Conservation (phyloP, 768 basidiomycete species). For the Macrolepiota fuliginosa region DNA sequence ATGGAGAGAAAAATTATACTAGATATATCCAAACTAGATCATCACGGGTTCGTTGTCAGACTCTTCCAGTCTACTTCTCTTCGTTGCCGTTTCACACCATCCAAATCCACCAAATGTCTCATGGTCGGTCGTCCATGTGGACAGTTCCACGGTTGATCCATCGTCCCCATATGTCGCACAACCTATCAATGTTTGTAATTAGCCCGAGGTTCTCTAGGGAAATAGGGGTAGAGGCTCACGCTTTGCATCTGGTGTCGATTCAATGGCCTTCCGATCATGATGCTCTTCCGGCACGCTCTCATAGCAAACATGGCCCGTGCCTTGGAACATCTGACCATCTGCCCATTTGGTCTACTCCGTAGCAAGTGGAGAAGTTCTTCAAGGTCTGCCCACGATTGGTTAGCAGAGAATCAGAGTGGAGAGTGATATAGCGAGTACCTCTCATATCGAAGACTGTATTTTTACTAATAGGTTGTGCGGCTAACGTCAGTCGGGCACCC, state of each 20-base stretch:
- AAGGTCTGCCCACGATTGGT: slow-evolving; percentile 54
- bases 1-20: not conserved
- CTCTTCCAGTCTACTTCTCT: slow-evolving; percentile 8
- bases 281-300: slow-evolving; percentile 92
- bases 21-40: slow-evolving; percentile 5
- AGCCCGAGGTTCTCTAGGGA: not conserved
- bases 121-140: slow-evolving; percentile 86
- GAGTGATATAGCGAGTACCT: slow-evolving; percentile 45
- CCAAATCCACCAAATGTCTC: slow-evolving; percentile 67
- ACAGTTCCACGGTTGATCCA: slow-evolving; percentile 87
- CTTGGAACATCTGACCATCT: slow-evolving; percentile 91
- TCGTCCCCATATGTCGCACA: slow-evolving; percentile 77
- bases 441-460: slow-evolving; percentile 86
- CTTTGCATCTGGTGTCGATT: slow-evolving; percentile 74
- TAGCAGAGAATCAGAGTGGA: not conserved
- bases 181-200: slow-evolving; percentile 40
- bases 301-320: slow-evolving; percentile 95
- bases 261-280: slow-evolving; percentile 92
- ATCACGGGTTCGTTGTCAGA: not conserved
- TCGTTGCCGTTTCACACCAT: not conserved
- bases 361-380: slow-evolving; percentile 91
- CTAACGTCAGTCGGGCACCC: slow-evolving; percentile 53
- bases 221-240: slow-evolving; percentile 37
- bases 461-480: slow-evolving; percentile 90
- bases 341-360: slow-evolving; percentile 70